Conservation (phyloP, 345 rosid genomes). For the Hibiscus trionum region DNA sequence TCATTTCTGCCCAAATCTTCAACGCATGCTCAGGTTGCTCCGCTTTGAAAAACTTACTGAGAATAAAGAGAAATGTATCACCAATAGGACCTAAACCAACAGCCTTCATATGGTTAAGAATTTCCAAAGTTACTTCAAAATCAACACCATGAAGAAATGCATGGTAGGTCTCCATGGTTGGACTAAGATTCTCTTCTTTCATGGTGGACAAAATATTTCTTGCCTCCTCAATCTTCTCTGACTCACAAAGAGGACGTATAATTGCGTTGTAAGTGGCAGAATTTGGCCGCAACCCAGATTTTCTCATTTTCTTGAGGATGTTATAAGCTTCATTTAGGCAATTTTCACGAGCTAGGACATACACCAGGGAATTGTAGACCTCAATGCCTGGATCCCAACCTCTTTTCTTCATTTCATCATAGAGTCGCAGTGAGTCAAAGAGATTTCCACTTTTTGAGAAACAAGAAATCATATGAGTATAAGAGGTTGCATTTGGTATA, state of each 20-base stretch:
- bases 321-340: slow-evolving; percentile 64
- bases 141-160: slow-evolving; percentile 45
- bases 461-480: slow-evolving; percentile 66
- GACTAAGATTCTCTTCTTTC: slow-evolving; percentile 44
- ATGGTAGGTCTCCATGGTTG: slow-evolving; percentile 66
- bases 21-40: slow-evolving; percentile 59
- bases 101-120: slow-evolving; percentile 49
- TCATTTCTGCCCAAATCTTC: slow-evolving; percentile 71
- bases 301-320: slow-evolving; percentile 54
- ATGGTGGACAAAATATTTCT: slow-evolving; percentile 49
- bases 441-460: slow-evolving; percentile 79
- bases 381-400: slow-evolving; percentile 51
- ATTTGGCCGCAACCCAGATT: slow-evolving; percentile 47
- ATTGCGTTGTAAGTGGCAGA: slow-evolving; percentile 62
- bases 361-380: slow-evolving; percentile 68
- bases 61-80: slow-evolving; percentile 54
- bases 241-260: slow-evolving; percentile 61
- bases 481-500: slow-evolving; percentile 56
- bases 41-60: slow-evolving; percentile 44
- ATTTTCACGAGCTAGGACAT: slow-evolving; percentile 59
- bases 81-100: slow-evolving; percentile 52
- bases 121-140: slow-evolving; percentile 44
- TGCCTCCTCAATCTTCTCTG: slow-evolving; percentile 49
- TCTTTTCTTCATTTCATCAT: slow-evolving; percentile 82
- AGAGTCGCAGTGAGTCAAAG: slow-evolving; percentile 73